Conservation (phyloP, 2,329 filamentous ascomycete species). For the Thielaviopsis punctulata region DNA sequence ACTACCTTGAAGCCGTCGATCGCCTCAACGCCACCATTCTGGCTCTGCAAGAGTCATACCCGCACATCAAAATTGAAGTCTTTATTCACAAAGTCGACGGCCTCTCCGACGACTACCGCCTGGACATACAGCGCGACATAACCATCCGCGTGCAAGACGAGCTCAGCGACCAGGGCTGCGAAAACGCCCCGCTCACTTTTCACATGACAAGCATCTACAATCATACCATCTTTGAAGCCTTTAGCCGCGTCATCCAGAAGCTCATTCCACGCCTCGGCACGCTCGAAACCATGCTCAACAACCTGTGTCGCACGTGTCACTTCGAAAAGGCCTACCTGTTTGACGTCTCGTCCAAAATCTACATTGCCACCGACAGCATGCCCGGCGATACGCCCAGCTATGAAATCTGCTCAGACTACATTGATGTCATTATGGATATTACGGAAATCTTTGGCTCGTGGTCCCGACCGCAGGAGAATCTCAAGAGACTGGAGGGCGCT, state of each 20-base stretch:
- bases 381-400: constrained; percentile 92
- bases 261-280: constrained; percentile 85
- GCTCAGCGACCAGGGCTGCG: constrained; percentile 78
- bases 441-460: constrained; percentile 84
- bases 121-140: constrained; percentile 91
- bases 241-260: constrained; percentile 96
- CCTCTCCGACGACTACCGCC: constrained; percentile 89
- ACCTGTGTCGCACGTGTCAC: constrained; percentile 78
- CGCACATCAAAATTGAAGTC: constrained; percentile 90
- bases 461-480: constrained; percentile 37
- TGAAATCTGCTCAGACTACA: constrained; percentile 96
- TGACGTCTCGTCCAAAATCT: constrained; percentile 94
- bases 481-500: constrained; percentile 37
- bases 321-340: constrained; percentile 98
- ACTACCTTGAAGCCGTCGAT: constrained; percentile 82
- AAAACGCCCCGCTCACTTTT: constrained; percentile 85
- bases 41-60: constrained; percentile 64
- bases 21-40: constrained; percentile 79
- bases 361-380: constrained; percentile 88
- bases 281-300: constrained; percentile 84
- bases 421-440: constrained; percentile 94
- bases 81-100: constrained; percentile 99
- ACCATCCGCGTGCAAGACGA: constrained; percentile 94
- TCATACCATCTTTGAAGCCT: constrained; percentile 94
- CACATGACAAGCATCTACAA: constrained; percentile 97